Evolutionary conservation across 2,329 filamentous ascomycete genomes (phyloP), one percentile per base, ranked within the genome.

Genomic region (Pezicula carpinea): DNA sequence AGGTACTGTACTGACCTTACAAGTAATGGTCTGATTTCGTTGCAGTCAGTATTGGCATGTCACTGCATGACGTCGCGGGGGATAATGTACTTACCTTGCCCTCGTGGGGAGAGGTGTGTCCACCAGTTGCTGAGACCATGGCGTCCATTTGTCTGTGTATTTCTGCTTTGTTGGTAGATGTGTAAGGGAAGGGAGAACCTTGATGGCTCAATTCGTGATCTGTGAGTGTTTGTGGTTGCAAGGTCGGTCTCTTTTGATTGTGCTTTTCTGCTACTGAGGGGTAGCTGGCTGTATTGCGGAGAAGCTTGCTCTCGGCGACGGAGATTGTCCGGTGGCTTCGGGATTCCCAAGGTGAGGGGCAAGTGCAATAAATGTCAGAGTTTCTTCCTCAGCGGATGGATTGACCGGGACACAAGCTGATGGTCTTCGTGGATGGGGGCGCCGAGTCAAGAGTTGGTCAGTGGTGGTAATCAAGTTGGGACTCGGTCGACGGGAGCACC

Each of bases 1-100:
- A 3, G 21, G 21, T 23, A 26, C 18, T 8, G 23, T 32, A 53
- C 61, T 58, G 43, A 64, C 61, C 61, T 63, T 64, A 50, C 61
- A 64, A 38, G 61, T 64, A 41, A 64, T 64, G 17, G 60, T 63
- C 61, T 64, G 39, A 14, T 19, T 34, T 22, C 11, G 6, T n/a
- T 22, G 31, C 10, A 39, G 15, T 38, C 43, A 38, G 32, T 40
- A 23, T 23, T 14, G n/a, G 19, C 22, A 5, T 14, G 38, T 23
- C 10, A n/a, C 8, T 35, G 15, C 17, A 40, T 40, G 21, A 40
- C 11, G 11, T 17, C 23, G 38, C 38, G 38, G 38, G 38, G 38
- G 23, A 26, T 14, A 10, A 7, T 23, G 15, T 13, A 33, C 38
- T 36, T 17, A 47, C 45, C 45, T 47, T 47, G n/a, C 45, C 45